Base-by-base conservation (phyloP, 2,329 filamentous ascomycete species). In the Cladosporium oxysporum region DNA sequence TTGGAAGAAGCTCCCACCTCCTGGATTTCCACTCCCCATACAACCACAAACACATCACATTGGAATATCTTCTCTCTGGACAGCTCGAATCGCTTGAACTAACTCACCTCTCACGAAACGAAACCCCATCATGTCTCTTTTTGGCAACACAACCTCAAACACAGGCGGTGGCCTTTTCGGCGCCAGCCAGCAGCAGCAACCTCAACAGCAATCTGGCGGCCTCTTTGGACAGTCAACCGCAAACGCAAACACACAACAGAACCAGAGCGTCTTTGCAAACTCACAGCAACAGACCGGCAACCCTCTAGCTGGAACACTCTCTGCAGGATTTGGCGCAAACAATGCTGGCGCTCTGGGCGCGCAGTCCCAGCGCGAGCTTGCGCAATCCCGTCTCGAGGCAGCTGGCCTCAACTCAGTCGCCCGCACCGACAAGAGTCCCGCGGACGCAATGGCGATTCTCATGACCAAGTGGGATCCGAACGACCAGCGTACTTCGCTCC, bases 381-480 rank as follows among this genome's bases (percentile, higher is more conserved):
- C 68, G 50, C 66, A 64, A 50, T 63, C 63, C 35, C 67, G 67
- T 41, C 66, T 72, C 18, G 55, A 47, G 1, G 52, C 66, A 26
- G 66, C 58, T 57, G 67, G 69, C 55, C 44, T 70, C 55, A 66
- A 69, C 21, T 69, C 68, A 3, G 68, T 72, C 5, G 62, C 63
- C 41, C 69, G 65, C 59, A 67, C 66, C 88, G 89, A 93, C 75
- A 92, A 92, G 76, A 87, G 88, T 58, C 85, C 93, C 53, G 83
- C 87, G 23, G 89, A 93, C 66, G 91, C 94, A 76, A 91, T 93
- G 76, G 82, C 84, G 67, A 82, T 88, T 29, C 84, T 95, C 49
- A 81, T 87, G 62, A 83, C 87, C 67, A 93, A 93, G 79, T 95
- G 91, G 91, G 84, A 91, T 68, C 88, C 90, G 1, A 78, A 83